Conservation (phyloP, 2,329 filamentous ascomycete species). For the Dothistroma septosporum region DNA sequence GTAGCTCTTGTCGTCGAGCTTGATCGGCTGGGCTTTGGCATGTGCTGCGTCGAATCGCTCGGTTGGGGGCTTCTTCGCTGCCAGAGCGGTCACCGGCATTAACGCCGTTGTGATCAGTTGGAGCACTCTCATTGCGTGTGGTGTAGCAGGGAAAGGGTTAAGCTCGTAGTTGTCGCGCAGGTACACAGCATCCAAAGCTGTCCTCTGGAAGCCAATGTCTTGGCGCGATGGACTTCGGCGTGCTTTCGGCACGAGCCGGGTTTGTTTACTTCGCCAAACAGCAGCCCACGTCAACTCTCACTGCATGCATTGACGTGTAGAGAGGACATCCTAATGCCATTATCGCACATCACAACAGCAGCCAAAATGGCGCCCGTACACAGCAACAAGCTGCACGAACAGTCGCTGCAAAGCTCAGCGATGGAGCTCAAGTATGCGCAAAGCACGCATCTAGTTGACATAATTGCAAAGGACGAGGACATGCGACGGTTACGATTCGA, state of each 20-base stretch:
- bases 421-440: conserved; percentile 69
- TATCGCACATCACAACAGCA: conserved; percentile 13
- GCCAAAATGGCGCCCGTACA: conserved; percentile 23
- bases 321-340: conserved; percentile 15
- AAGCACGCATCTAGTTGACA: conserved; percentile 59
- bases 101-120: conserved; percentile 57
- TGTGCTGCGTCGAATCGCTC: conserved; percentile 71
- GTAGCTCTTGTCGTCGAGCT: conserved; percentile 74
- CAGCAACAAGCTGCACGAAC: conserved; percentile 39
- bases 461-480: conserved; percentile 71
- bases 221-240: not conserved
- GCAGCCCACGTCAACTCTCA: not conserved
- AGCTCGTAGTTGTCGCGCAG: not conserved
- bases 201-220: conserved; percentile 1
- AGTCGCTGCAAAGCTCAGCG: conserved; percentile 49
- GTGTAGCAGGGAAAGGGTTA: conserved; percentile 2
- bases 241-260: not conserved
- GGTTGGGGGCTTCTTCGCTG: conserved; percentile 50
- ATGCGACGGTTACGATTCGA: conserved; percentile 65
- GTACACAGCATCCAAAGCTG: not conserved
- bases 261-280: conserved; percentile 7
- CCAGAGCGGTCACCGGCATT: conserved; percentile 57
- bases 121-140: conserved; percentile 62
- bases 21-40: conserved; percentile 66
- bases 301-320: not conserved